These are phyloP conservation scores for Thuidium tamariscinum DNA, from an alignment of 225 moss, liverwort and hornwort genomes.

Conservation along the genomic window DNA sequence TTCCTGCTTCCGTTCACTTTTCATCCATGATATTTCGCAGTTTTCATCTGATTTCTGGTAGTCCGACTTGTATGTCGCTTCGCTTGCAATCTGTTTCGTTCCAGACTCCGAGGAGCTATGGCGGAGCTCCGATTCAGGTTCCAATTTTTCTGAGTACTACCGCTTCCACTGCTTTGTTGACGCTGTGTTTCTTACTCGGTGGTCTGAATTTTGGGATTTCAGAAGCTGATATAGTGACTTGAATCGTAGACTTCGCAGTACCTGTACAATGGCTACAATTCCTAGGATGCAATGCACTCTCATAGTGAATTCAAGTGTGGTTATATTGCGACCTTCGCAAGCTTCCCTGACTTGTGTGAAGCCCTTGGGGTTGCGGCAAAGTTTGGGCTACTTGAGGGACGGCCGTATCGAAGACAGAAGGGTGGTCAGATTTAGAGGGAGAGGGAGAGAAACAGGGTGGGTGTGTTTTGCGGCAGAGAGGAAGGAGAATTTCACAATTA, in stretches of 20 bases:
- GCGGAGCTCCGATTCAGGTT: background rate
- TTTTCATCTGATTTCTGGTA: background rate
- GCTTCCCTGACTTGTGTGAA: slow-evolving; percentile 4
- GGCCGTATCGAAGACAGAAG: background rate
- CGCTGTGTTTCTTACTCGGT: background rate
- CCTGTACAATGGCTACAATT: slow-evolving; percentile 4
- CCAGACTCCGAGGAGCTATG: no score
- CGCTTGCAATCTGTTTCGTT: background rate
- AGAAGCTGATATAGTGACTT: background rate
- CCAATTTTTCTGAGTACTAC: background rate
- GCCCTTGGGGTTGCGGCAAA: background rate
- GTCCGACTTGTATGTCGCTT: background rate
- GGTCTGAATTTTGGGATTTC: background rate
- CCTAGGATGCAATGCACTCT: background rate
- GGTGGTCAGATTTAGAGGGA: background rate
- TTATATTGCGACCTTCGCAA: background rate
- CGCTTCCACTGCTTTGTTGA: background rate
- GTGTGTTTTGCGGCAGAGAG: slow-evolving; percentile 6
- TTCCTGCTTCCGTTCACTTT: background rate
- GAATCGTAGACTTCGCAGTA: background rate
- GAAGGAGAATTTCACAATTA: background rate
- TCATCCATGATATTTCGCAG: background rate
- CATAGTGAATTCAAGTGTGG: background rate
- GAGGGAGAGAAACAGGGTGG: background rate
- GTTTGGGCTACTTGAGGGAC: slow-evolving; percentile 3